These are phyloP conservation scores for Dunaliella salina DNA, from an alignment of 163 green algal genomes.

Conservation along the genomic window DNA sequence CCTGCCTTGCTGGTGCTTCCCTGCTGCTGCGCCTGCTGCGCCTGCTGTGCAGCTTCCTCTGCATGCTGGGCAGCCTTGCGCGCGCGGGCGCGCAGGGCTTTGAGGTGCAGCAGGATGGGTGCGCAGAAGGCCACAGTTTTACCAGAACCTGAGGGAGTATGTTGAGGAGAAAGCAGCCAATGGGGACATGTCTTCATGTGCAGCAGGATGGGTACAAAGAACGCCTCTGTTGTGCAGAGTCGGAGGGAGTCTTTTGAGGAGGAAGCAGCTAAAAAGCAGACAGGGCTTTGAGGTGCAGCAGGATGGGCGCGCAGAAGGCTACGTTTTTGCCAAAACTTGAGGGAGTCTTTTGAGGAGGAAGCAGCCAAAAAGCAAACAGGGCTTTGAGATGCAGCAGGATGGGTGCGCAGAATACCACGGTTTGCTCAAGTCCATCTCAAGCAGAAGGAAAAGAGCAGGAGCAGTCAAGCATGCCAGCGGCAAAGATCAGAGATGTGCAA, in stretches of 20 bases:
- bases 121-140: slow-evolving; percentile 84
- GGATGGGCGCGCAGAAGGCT: too few species aligned
- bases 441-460: too few species aligned
- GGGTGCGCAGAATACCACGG: slow-evolving; percentile 74
- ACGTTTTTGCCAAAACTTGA: too few species aligned
- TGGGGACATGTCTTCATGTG: not conserved
- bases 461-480: too few species aligned
- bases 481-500: too few species aligned
- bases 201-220: too few species aligned
- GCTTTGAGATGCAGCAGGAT: slow-evolving; percentile 42
- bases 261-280: too few species aligned
- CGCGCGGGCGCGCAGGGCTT: slow-evolving; percentile 8
- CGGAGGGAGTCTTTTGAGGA: too few species aligned
- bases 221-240: too few species aligned
- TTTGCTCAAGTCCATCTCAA: slow-evolving; percentile 38
- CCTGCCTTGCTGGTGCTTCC: not conserved
- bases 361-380: not conserved
- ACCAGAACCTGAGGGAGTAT: slow-evolving; percentile 46
- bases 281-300: too few species aligned
- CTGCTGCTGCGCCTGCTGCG: not conserved
- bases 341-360: too few species aligned
- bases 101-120: slow-evolving; percentile 52
- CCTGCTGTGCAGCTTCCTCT: not conserved
- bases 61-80: not conserved
- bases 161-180: not conserved